These are phyloP conservation scores for Apiospora saccharicola DNA, from an alignment of 2,329 filamentous ascomycete species.

Conservation along the genomic window DNA sequence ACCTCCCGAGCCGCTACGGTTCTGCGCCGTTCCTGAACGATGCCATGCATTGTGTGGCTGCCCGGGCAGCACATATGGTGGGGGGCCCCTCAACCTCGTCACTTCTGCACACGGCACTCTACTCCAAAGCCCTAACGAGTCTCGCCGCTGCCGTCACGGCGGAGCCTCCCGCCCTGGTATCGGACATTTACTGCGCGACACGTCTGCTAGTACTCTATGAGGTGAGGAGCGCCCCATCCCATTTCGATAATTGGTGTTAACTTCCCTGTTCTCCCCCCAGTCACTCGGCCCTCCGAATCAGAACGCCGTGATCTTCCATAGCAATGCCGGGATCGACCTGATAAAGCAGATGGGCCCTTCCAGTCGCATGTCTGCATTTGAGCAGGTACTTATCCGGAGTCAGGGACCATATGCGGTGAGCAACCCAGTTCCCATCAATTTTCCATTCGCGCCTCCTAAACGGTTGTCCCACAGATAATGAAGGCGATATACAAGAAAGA, in stretches of 20 bases:
- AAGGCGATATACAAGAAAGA: background rate
- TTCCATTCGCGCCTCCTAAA: background rate
- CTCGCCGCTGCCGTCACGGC: background rate
- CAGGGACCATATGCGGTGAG: background rate
- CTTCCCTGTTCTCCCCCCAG: background rate
- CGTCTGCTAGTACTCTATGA: slow-evolving; percentile 14
- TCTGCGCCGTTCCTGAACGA: slow-evolving; percentile 1
- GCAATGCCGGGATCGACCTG: background rate
- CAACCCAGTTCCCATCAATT: no score
- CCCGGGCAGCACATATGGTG: background rate
- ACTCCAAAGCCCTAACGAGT: background rate
- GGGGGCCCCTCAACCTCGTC: background rate
- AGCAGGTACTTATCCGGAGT: background rate
- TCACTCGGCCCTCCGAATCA: background rate
- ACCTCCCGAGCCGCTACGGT: slow-evolving; percentile 3
- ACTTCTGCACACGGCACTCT: background rate
- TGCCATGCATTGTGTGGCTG: slow-evolving; percentile 1
- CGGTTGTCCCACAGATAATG: background rate
- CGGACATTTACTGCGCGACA: background rate
- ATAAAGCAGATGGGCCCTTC: background rate
- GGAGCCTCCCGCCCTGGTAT: background rate
- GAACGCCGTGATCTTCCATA: background rate
- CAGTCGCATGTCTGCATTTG: background rate
- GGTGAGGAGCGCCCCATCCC: background rate
- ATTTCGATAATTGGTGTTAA: no score